These are phyloP conservation scores for Sphaerulina vaccinii DNA, from an alignment of 2,329 filamentous ascomycete genomes.

Conservation along the genomic window DNA sequence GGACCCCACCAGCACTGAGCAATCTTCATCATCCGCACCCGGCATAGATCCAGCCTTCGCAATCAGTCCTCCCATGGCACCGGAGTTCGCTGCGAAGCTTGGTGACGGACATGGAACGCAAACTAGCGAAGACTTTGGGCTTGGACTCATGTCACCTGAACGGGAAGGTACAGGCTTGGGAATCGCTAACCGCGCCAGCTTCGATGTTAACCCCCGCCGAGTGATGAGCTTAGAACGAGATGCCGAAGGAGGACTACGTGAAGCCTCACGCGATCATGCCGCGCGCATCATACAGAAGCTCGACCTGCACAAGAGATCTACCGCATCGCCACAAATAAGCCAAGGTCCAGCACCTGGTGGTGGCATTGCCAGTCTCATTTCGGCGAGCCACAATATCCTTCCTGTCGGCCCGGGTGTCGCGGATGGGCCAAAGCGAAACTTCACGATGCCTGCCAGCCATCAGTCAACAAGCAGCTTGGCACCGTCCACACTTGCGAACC, in stretches of 20 bases:
- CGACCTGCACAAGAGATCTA: conserved; percentile 79
- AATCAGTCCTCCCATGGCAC: conserved; percentile 81
- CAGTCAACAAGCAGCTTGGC: conserved; percentile 63
- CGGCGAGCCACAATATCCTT: conserved; percentile 76
- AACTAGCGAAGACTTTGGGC: conserved; percentile 62
- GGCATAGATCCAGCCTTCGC: conserved; percentile 76
- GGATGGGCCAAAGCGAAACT: conserved; percentile 26
- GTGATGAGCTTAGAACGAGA: conserved; percentile 52
- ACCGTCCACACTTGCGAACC: conserved; percentile 76
- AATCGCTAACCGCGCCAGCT: conserved; percentile 63
- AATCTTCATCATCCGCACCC: conserved; percentile 41
- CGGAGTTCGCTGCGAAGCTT: conserved; percentile 83
- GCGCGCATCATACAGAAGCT: conserved; percentile 89
- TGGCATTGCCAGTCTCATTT: conserved; percentile 82
- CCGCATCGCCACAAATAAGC: conserved; percentile 43
- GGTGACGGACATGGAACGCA: conserved; percentile 63
- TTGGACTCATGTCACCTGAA: conserved; percentile 51
- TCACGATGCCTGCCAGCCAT: conserved; percentile 44
- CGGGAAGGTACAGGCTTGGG: conserved; percentile 36
- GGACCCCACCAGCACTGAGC: conserved; percentile 57
- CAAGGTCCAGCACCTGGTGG: conserved; percentile 46
- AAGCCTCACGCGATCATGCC: conserved; percentile 76
- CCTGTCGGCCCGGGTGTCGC: conserved; percentile 58
- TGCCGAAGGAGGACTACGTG: conserved; percentile 55
- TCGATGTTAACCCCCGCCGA: conserved; percentile 61